phyloP scores from a whole-genome alignment of 306 rosid genomes.

The Vigna mungo region DNA sequence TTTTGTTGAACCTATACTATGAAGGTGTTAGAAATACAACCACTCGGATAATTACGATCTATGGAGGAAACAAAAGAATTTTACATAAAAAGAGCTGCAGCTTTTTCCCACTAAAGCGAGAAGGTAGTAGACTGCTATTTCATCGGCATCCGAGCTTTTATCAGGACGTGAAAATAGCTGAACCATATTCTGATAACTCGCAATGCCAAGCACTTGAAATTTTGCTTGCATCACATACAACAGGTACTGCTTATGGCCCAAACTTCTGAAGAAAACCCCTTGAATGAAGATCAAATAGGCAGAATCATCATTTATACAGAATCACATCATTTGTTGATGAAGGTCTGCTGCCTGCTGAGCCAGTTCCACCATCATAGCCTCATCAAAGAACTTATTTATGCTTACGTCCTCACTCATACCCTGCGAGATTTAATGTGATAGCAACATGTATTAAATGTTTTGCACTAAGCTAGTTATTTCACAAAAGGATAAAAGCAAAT shows the following conservation, averaged over 20 bases:
- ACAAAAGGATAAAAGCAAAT: not conserved
- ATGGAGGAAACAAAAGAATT: not conserved
- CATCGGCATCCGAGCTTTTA: slow-evolving; percentile 27
- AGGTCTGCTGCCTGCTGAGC: slow-evolving; percentile 99
- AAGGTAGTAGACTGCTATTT: slow-evolving; percentile 5
- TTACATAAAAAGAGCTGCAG: slow-evolving; percentile 30
- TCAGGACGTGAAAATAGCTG: not conserved
- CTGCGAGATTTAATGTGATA: slow-evolving; percentile 55
- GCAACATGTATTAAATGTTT: slow-evolving; percentile 16
- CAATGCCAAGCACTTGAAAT: not conserved
- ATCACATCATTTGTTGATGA: slow-evolving; percentile 92
- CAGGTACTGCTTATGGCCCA: slow-evolving; percentile 1
- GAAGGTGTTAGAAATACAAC: slow-evolving; percentile 25
- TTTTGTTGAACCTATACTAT: slow-evolving; percentile 7
- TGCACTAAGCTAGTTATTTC: slow-evolving; percentile 7
- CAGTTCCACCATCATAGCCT: slow-evolving; percentile 98
- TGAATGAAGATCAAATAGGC: slow-evolving; percentile 15
- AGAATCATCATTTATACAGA: slow-evolving; percentile 22
- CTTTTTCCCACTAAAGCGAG: not conserved
- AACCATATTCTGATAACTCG: slow-evolving; percentile 19
- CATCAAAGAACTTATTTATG: slow-evolving; percentile 92
- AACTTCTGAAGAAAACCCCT: not conserved
- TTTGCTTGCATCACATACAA: slow-evolving; percentile 22
- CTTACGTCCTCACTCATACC: slow-evolving; percentile 99
- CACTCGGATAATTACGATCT: slow-evolving; percentile 7